Conservation (phyloP, 176 grass and related monocot species). For the Alopecurus myosuroides region DNA sequence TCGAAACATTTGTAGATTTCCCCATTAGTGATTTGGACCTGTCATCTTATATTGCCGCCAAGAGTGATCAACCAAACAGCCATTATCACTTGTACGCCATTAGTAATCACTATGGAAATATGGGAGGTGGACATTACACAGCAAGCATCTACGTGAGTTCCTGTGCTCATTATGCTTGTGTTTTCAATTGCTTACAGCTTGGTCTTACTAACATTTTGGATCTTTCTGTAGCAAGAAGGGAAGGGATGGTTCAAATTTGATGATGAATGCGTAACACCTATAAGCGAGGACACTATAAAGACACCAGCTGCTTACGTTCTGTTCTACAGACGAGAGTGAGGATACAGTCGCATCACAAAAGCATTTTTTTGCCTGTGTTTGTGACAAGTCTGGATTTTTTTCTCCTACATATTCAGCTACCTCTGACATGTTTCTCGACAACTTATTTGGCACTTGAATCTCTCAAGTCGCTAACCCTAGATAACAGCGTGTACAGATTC, state of each 20-base stretch:
- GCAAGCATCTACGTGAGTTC: slow-evolving; percentile 76
- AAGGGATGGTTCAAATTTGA: slow-evolving; percentile 90
- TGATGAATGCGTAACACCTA: slow-evolving; percentile 59
- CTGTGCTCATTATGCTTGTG: not conserved
- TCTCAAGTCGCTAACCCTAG: slow-evolving; percentile 36
- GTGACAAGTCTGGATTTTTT: not conserved
- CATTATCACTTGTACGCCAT: slow-evolving; percentile 73
- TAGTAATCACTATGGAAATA: slow-evolving; percentile 87
- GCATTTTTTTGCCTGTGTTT: slow-evolving; percentile 2
- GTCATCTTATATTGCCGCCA: slow-evolving; percentile 50
- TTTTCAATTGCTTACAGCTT: not conserved
- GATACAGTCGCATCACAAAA: not conserved
- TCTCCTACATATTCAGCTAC: not conserved
- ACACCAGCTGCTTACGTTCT: slow-evolving; percentile 86
- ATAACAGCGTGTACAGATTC: slow-evolving; percentile 47
- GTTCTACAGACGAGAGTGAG: slow-evolving; percentile 70
- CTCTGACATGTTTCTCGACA: not conserved
- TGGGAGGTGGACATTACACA: slow-evolving; percentile 93
- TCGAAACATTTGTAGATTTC: slow-evolving; percentile 89
- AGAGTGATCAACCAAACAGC: slow-evolving; percentile 29
- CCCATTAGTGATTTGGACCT: slow-evolving; percentile 73
- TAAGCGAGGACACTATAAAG: slow-evolving; percentile 67
- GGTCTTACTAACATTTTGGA: slow-evolving; percentile 26
- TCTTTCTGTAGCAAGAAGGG: slow-evolving; percentile 56
- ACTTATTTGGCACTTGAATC: slow-evolving; percentile 35